Evolutionary conservation across 1,284 basidiomycete genomes (phyloP).

Genomic region (Trametes polyzona): DNA sequence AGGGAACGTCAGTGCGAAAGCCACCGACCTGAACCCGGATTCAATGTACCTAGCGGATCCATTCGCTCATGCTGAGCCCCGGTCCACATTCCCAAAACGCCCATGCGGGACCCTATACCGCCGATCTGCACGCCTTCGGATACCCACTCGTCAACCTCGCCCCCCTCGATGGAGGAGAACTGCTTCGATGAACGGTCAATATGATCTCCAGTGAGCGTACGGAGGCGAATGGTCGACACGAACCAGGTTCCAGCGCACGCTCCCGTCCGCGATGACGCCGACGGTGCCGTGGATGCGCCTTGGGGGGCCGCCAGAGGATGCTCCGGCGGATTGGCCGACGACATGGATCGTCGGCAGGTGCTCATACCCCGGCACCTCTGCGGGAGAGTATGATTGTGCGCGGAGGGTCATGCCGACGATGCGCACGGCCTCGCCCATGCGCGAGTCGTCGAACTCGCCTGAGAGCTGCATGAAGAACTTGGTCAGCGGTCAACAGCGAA

Average conservation of each 20-base stretch:
- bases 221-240: slow-evolving; percentile 14
- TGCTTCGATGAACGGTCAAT: slow-evolving; percentile 12
- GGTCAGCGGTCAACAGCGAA: not conserved
- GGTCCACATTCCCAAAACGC: slow-evolving; percentile 63
- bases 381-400: slow-evolving; percentile 44
- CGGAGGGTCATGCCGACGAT: slow-evolving; percentile 57
- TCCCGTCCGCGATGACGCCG: slow-evolving; percentile 53
- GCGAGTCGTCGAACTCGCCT: slow-evolving; percentile 36
- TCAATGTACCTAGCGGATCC: slow-evolving; percentile 50
- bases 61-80: slow-evolving; percentile 53
- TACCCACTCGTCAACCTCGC: slow-evolving; percentile 47
- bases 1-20: not conserved
- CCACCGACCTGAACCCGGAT: not conserved
- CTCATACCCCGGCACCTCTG: slow-evolving; percentile 39
- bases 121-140: slow-evolving; percentile 64
- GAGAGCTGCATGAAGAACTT: slow-evolving; percentile 31
- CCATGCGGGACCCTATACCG: slow-evolving; percentile 51
- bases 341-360: slow-evolving; percentile 55
- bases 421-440: slow-evolving; percentile 52
- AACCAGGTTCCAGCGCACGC: slow-evolving; percentile 59
- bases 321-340: slow-evolving; percentile 47
- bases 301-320: slow-evolving; percentile 26
- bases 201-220: not conserved
- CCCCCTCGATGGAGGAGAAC: slow-evolving; percentile 30
- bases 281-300: slow-evolving; percentile 49